Conservation (phyloP, 176 grass and related monocot genomes). For the Carex cristatella region DNA sequence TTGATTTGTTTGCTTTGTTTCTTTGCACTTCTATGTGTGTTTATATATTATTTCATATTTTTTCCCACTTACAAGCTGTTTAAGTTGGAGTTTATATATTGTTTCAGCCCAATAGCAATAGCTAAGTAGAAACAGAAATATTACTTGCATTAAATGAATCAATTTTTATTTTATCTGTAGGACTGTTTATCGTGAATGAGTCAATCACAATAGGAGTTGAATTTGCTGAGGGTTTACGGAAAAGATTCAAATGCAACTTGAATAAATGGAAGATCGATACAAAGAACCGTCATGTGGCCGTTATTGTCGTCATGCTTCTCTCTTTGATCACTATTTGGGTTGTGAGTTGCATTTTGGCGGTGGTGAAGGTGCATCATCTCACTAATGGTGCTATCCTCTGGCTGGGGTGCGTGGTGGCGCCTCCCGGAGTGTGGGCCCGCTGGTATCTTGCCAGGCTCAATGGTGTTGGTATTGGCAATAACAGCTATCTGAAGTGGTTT, state of each 20-base stretch:
- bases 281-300: conserved; percentile 23
- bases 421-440: conserved; percentile 78
- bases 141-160: neutral
- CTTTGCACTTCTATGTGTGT: neutral
- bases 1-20: neutral
- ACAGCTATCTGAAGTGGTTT: conserved; percentile 60
- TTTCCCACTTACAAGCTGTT: neutral
- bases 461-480: conserved; percentile 60
- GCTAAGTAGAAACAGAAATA: neutral
- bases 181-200: conserved; percentile 66
- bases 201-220: conserved; percentile 67
- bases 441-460: conserved; percentile 90
- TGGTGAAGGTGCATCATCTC: conserved; percentile 42
- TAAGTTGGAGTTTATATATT: neutral
- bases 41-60: neutral
- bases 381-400: conserved; percentile 47
- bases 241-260: conserved; percentile 33
- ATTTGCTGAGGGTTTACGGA: conserved; percentile 55
- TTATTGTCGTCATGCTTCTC: conserved; percentile 42
- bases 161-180: conserved; percentile 23
- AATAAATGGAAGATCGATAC: conserved; percentile 45
- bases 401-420: conserved; percentile 67
- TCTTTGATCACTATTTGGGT: conserved; percentile 52
- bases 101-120: neutral
- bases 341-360: conserved; percentile 52